Evolutionary conservation across 2,329 filamentous ascomycete species (phyloP), one percentile per base, ranked within the genome.

Genomic region (Biscogniauxia mediterranea): DNA sequence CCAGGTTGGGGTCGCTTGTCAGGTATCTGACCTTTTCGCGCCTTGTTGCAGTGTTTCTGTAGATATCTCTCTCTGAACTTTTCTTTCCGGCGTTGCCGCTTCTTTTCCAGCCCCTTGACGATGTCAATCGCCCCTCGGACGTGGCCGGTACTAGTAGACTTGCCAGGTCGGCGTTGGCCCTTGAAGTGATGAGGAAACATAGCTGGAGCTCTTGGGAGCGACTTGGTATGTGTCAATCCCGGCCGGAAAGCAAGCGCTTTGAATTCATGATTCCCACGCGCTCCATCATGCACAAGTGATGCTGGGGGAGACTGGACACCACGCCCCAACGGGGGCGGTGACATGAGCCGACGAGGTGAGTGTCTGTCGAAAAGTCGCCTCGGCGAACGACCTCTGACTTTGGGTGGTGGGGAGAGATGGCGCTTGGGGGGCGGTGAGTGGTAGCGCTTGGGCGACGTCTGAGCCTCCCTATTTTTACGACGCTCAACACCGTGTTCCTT

Each of bases 91-190:
- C 95, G 89, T 79, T 95, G 91, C 25, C 93, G 89, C 80, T 97
- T 98, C 77, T 91, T 89, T 79, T 99, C 95, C 1, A 99, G 85
- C 8, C 95, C 95, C 76, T 97, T 96, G 77, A 97, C 91, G 64
- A 97, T 99, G 76, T 98, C 95, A 68, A 99, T 96, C 42, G 95
- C 93, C n/a, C 93, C 92, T 64, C 95, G 90, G 9, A 92, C 85
- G 65, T 95, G 92, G 51, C 86, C 79, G 56, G 64, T 66, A 13
- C 70, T 65, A 68, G 71, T 56, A 13, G 68, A 55, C 59, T 75
- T 76, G 56, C 76, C 58, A 46, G 60, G 23, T 65, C 74, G 64
- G 57, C 77, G 71, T 57, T 80, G 76, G 65, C 73, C 70, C 64
- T 82, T 76, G 69, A 81, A 77, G 69, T 80, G 74, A 53, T 83